Base-by-base conservation (phyloP, 2,329 filamentous ascomycete species). In the Aspergillus sp. region DNA sequence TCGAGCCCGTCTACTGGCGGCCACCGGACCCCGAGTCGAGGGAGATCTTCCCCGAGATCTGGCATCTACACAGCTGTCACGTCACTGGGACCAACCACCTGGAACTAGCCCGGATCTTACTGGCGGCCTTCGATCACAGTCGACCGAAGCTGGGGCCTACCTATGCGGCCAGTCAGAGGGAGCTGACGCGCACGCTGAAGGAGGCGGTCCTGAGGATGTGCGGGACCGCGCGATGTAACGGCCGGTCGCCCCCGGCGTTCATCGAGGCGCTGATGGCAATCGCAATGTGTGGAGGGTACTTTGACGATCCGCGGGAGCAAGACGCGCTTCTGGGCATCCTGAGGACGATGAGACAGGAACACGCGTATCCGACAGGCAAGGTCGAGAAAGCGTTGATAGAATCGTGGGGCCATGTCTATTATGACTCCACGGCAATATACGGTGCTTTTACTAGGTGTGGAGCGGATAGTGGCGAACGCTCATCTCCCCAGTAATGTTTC, bases 71-170 rank as follows among this genome's bases (percentile, higher is more conserved):
- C 41, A 79, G 80, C 52, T 82, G 79, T 56, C 78, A 83, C 60
- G 81, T 83, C 4, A 81, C 82, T 8, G 84, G 82, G 0, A 72
- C 82, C 14, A 82, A 84, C 49, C 82, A 86, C 63, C 78, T 82
- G 58, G 78, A 83, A 51, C 73, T 86, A 2, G 80, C 82, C 0
- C 74, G 77, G 38, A 76, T 85, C 5, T 76, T 86, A 30, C 73
- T 86, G 1, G 70, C 76, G 16, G 79, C 79, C 19, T 82, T 82
- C 55, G 78, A 85, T 59, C 82, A 81, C 0, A 77, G 69, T 7
- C 69, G 80, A 2, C 81, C 81, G 0, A 73, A 74, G 40, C 67
- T 84, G 1, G 82, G 80, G 0, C 42, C 68, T 42, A 56, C 61
- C 30, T 43, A 59, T 19, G 47, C 54, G 2, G 56, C 55, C 4